phyloP scores from a whole-genome alignment of 139 green algal species.

The Picochlorum sp. region DNA sequence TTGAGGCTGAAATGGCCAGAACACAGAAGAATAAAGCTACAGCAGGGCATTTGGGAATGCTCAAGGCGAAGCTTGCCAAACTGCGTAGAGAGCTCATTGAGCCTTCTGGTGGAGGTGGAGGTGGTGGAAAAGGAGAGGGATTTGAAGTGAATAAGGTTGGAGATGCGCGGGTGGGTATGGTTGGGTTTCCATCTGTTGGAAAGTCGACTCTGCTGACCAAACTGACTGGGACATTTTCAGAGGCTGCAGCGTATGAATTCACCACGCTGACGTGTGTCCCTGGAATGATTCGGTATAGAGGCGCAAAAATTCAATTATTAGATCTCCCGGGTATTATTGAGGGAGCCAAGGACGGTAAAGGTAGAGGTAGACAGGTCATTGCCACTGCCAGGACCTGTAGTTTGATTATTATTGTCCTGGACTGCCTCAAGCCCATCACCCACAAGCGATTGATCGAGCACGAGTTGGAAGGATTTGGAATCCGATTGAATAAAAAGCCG shows the following conservation, averaged over 20 bases:
- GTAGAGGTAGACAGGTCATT: constrained; percentile 86
- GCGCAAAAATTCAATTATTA: constrained; percentile 88
- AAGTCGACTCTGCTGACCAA: constrained; percentile 98
- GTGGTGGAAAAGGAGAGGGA: constrained; percentile 72
- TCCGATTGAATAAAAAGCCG: constrained; percentile 93
- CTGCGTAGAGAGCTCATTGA: constrained; percentile 90
- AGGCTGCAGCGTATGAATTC: constrained; percentile 95
- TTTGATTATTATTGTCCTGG: constrained; percentile 97
- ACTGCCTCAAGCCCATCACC: constrained; percentile 96
- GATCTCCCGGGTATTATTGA: constrained; percentile 98
- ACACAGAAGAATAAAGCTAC: constrained; percentile 99
- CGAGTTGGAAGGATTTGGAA: constrained; percentile 87
- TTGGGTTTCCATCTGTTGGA: constrained; percentile 93
- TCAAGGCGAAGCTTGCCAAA: constrained; percentile 99
- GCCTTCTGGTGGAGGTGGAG: constrained; percentile 46
- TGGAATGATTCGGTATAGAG: constrained; percentile 83
- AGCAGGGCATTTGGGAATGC: constrained; percentile 74
- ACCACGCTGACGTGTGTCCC: constrained; percentile 96
- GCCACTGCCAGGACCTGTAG: constrained; percentile 92
- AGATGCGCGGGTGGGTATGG: constrained; percentile 88
- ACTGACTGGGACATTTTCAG: constrained; percentile 94
- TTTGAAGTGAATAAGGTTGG: constrained; percentile 99
- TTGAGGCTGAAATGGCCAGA: constrained; percentile 71
- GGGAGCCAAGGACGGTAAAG: constrained; percentile 94
- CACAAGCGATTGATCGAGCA: constrained; percentile 93